phyloP scores from a whole-genome alignment of 345 rosid genomes.

The Eucalyptus erythrocorys region DNA sequence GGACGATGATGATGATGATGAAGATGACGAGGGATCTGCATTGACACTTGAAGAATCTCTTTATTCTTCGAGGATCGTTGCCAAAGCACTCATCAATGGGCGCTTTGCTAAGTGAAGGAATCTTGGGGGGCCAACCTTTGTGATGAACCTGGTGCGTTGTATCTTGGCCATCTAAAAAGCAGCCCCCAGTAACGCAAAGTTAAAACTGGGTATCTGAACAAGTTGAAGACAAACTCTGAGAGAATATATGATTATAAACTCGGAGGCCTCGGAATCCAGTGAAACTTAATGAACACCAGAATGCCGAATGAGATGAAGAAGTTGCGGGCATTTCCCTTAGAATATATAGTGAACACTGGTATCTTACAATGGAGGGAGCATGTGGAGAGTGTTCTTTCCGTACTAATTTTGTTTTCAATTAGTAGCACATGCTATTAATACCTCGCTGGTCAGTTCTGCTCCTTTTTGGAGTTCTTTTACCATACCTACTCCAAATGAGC shows the following conservation, averaged over 20 bases:
- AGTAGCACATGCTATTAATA: neutral
- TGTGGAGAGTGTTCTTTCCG: neutral
- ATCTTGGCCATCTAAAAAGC: neutral
- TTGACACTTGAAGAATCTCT: slow-evolving; percentile 4
- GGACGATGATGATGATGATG: neutral
- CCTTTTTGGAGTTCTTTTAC: neutral
- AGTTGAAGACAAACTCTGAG: neutral
- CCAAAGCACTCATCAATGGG: slow-evolving; percentile 23
- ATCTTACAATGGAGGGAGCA: neutral
- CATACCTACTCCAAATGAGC: neutral
- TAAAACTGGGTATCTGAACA: neutral
- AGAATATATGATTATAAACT: neutral
- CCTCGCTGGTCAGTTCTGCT: neutral
- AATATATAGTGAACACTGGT: neutral
- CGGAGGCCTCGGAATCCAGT: neutral
- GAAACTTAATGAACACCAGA: neutral
- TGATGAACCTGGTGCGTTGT: slow-evolving; percentile 12
- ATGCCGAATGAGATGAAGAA: neutral
- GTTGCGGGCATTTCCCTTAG: neutral
- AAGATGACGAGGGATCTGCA: neutral
- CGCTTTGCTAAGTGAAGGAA: slow-evolving; percentile 20
- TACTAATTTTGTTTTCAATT: neutral
- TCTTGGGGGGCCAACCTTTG: slow-evolving; percentile 38
- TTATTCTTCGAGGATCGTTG: slow-evolving; percentile 40
- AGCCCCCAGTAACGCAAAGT: neutral